phyloP scores from a whole-genome alignment of 2,329 filamentous ascomycete species.

The Fusarium coicis region DNA sequence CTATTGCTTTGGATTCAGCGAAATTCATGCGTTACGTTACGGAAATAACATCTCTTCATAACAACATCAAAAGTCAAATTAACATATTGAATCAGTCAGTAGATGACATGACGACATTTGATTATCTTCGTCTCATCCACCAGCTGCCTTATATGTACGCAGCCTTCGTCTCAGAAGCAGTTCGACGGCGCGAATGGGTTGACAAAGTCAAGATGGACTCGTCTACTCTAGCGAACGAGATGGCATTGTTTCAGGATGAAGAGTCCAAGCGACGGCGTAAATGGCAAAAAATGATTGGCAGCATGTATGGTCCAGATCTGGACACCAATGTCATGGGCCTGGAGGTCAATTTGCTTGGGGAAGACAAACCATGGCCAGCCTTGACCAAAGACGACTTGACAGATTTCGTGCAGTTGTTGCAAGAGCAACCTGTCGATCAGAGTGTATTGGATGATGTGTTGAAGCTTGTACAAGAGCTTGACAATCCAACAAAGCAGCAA shows the following conservation, averaged over 20 bases:
- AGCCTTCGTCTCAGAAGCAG: constrained; percentile 85
- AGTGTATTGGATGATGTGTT: constrained; percentile 76
- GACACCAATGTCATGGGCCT: constrained; percentile 79
- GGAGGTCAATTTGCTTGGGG: constrained; percentile 85
- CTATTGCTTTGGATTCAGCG: constrained; percentile 71
- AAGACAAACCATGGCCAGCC: constrained; percentile 82
- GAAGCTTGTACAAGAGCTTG: constrained; percentile 82
- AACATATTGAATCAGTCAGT: constrained; percentile 76
- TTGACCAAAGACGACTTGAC: constrained; percentile 81
- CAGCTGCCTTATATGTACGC: constrained; percentile 91
- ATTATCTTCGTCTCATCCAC: constrained; percentile 81
- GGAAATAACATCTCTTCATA: constrained; percentile 79
- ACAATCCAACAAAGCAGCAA: constrained; percentile 85
- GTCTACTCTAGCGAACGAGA: constrained; percentile 87
- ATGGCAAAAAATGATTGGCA: constrained; percentile 88
- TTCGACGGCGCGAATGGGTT: constrained; percentile 88
- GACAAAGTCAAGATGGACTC: constrained; percentile 92
- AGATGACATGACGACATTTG: constrained; percentile 82
- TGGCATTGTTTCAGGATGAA: constrained; percentile 91
- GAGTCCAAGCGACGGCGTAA: constrained; percentile 88
- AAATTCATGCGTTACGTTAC: constrained; percentile 86
- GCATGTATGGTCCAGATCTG: constrained; percentile 73
- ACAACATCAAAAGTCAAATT: constrained; percentile 77
- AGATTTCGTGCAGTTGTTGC: constrained; percentile 75
- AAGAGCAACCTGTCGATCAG: constrained; percentile 72